phyloP scores from a whole-genome alignment of 192 early-diverging fungal species.

The Entophlyctis luteolus region DNA sequence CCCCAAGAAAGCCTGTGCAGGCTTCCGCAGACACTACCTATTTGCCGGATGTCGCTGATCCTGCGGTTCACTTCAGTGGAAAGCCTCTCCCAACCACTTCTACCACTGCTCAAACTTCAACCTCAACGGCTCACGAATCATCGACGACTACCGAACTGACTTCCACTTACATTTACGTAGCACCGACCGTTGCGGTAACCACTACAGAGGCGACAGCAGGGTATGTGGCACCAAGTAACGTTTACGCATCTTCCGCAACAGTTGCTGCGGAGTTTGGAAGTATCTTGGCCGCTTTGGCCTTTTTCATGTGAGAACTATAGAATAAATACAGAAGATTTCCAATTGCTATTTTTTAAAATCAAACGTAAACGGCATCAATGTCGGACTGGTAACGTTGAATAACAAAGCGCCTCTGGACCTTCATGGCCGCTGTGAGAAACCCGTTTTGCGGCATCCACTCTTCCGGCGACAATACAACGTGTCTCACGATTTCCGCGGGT shows the following conservation, averaged over 20 bases:
- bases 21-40: constrained; percentile 6
- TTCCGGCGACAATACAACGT: constrained; percentile 63
- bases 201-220: too few species aligned
- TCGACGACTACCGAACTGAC: too few species aligned
- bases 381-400: constrained; percentile 57
- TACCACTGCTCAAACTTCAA: not conserved
- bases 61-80: not conserved
- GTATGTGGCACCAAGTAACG: too few species aligned
- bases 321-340: too few species aligned
- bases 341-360: too few species aligned
- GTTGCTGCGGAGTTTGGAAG: too few species aligned
- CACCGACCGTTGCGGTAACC: too few species aligned
- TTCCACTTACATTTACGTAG: too few species aligned
- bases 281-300: too few species aligned
- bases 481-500: constrained; percentile 68
- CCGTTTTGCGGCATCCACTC: constrained; percentile 90
- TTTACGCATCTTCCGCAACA: too few species aligned
- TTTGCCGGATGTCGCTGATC: not conserved
- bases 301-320: too few species aligned
- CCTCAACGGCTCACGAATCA: not conserved
- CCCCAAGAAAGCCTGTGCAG: not conserved
- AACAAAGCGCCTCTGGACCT: constrained; percentile 81
- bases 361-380: constrained; percentile 59
- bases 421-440: constrained; percentile 84
- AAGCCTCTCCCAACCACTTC: not conserved